Evolutionary conservation across 2,329 filamentous ascomycete species (phyloP).

Genomic region (Xylaria sp.): DNA sequence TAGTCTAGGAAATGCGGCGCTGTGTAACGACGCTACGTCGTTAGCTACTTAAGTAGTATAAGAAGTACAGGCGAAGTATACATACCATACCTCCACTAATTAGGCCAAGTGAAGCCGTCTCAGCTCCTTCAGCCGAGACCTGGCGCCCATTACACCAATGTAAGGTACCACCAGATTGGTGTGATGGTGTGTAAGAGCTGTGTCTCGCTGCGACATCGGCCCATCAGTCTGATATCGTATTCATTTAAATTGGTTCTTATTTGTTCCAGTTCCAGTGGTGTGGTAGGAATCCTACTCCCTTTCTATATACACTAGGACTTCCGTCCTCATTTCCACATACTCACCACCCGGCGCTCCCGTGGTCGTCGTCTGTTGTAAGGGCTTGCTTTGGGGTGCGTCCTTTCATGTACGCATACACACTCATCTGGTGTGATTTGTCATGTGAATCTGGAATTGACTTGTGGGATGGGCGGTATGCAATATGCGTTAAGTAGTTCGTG

Average conservation of each 20-base stretch:
- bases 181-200: not conserved
- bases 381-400: constrained; percentile 1
- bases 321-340: not conserved
- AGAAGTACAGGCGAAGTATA: not conserved
- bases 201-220: constrained; percentile 26
- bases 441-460: not conserved
- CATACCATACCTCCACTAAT: not conserved
- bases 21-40: constrained; percentile 20
- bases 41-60: constrained; percentile 1
- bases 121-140: constrained; percentile 24
- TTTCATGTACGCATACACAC: not conserved
- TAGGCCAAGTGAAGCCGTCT: not conserved
- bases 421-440: not conserved
- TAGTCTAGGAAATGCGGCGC: constrained; percentile 6
- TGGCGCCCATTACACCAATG: constrained; percentile 3
- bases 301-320: not conserved
- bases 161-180: constrained; percentile 16
- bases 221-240: not conserved
- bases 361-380: not conserved
- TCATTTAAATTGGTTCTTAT: not conserved
- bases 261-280: not conserved
- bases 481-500: not conserved
- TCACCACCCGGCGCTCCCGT: not conserved
- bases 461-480: not conserved
- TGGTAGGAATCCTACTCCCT: constrained; percentile 1